phyloP scores from a whole-genome alignment of 306 rosid genomes.

The Cucurbita maxima region DNA sequence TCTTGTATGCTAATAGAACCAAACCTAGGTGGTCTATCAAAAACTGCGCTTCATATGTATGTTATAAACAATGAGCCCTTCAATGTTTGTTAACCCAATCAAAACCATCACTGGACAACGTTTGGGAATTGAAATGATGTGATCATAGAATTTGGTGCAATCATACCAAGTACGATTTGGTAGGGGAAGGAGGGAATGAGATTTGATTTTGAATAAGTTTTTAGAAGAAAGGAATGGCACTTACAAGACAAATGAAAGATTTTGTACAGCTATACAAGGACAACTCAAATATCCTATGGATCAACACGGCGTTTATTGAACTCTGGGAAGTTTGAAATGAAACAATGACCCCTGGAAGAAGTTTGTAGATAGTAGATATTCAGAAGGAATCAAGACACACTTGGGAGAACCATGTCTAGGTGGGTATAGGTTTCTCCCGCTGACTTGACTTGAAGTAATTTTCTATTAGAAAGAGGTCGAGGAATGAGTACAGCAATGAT shows the following conservation, averaged over 20 bases:
- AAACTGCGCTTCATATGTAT: not conserved
- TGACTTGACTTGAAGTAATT: not conserved
- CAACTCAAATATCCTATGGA: not conserved
- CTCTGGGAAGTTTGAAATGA: not conserved
- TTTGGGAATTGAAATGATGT: not conserved
- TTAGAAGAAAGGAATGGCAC: not conserved
- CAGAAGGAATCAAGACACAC: not conserved
- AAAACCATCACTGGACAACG: not conserved
- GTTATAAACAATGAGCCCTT: not conserved
- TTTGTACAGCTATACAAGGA: not conserved
- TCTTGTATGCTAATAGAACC: not conserved
- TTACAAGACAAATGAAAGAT: not conserved
- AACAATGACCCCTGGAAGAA: not conserved
- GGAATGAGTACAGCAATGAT: not conserved
- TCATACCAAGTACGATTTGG: not conserved
- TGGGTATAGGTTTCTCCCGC: not conserved
- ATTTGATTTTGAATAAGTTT: not conserved
- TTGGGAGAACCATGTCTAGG: not conserved
- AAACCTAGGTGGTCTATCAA: not conserved
- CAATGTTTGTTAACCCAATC: not conserved
- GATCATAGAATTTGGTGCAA: not conserved
- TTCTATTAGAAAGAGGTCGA: not conserved
- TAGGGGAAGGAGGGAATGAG: not conserved
- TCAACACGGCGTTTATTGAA: not conserved
- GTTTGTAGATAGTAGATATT: not conserved